phyloP scores from a whole-genome alignment of 2,329 filamentous ascomycete genomes.

The Fusarium odoratissimum region DNA sequence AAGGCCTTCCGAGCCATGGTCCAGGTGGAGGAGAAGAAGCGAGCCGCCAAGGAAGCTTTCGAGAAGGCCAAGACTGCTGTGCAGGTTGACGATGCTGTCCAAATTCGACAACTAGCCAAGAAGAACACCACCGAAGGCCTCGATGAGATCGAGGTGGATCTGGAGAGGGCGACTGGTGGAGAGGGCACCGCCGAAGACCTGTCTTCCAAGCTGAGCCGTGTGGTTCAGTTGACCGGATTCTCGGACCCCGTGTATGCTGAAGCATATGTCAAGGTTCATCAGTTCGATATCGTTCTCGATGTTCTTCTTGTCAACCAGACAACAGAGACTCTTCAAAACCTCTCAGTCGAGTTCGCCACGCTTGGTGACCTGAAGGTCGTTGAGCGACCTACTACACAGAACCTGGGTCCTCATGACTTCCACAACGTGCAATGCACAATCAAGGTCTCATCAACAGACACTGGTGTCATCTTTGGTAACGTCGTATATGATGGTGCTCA shows the following conservation, averaged over 20 bases:
- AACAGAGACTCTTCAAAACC: slow-evolving; percentile 93
- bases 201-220: slow-evolving; percentile 92
- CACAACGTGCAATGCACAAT: slow-evolving; percentile 98
- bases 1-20: slow-evolving; percentile 98
- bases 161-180: slow-evolving; percentile 94
- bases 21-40: slow-evolving; percentile 96
- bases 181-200: slow-evolving; percentile 86
- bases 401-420: slow-evolving; percentile 94
- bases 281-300: slow-evolving; percentile 98
- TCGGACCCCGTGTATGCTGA: slow-evolving; percentile 99
- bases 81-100: slow-evolving; percentile 94
- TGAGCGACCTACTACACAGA: slow-evolving; percentile 95
- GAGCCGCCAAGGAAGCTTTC: slow-evolving; percentile 90
- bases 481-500: slow-evolving; percentile 96
- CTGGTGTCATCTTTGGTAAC: slow-evolving; percentile 98
- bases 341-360: slow-evolving; percentile 98
- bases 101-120: slow-evolving; percentile 92
- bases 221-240: slow-evolving; percentile 97
- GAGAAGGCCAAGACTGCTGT: slow-evolving; percentile 94
- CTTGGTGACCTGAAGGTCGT: slow-evolving; percentile 98
- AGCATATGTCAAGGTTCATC: slow-evolving; percentile 97
- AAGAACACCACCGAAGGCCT: slow-evolving; percentile 85
- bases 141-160: slow-evolving; percentile 88
- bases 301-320: slow-evolving; percentile 98
- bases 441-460: slow-evolving; percentile 98